Conservation (phyloP, 768 basidiomycete genomes). For the Psilocybe tampanensis region DNA sequence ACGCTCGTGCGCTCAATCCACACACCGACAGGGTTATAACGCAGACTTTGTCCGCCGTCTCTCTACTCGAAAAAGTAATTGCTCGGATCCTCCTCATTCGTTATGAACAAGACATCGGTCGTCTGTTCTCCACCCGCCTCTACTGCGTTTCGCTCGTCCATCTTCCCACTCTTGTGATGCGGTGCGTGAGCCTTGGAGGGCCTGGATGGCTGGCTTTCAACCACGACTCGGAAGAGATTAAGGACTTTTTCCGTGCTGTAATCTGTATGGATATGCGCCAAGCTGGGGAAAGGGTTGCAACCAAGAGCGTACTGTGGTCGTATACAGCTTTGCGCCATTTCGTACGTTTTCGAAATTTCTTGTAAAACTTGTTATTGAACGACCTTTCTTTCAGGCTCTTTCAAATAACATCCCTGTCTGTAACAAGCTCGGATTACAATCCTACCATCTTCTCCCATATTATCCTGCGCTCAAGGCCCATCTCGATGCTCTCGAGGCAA, state of each 20-base stretch:
- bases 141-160: constrained; percentile 66
- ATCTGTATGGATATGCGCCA: constrained; percentile 80
- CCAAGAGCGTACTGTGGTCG: constrained; percentile 79
- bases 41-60: constrained; percentile 60
- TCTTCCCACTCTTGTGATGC: constrained; percentile 69
- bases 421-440: constrained; percentile 65
- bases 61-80: constrained; percentile 69
- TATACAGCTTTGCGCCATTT: constrained; percentile 79
- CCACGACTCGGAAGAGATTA: constrained; percentile 68
- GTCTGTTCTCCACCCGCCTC: constrained; percentile 72
- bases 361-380: constrained; percentile 13
- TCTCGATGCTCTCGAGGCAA: constrained; percentile 60
- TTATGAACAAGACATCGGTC: constrained; percentile 75
- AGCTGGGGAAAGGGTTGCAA: constrained; percentile 76
- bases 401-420: constrained; percentile 73
- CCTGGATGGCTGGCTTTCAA: constrained; percentile 73
- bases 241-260: constrained; percentile 70
- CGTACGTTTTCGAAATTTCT: constrained; percentile 42
- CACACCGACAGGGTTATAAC: constrained; percentile 58
- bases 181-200: constrained; percentile 60
- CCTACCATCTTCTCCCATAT: constrained; percentile 62
- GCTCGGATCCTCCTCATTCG: constrained; percentile 68
- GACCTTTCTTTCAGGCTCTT: constrained; percentile 50
- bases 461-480: constrained; percentile 62
- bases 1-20: constrained; percentile 33